Percentiles rank a stretch among this genome's conserved stretches.
Evolutionary conservation across 2,329 filamentous ascomycete species (phyloP).

Genomic region (Cercospora sp.): DNA sequence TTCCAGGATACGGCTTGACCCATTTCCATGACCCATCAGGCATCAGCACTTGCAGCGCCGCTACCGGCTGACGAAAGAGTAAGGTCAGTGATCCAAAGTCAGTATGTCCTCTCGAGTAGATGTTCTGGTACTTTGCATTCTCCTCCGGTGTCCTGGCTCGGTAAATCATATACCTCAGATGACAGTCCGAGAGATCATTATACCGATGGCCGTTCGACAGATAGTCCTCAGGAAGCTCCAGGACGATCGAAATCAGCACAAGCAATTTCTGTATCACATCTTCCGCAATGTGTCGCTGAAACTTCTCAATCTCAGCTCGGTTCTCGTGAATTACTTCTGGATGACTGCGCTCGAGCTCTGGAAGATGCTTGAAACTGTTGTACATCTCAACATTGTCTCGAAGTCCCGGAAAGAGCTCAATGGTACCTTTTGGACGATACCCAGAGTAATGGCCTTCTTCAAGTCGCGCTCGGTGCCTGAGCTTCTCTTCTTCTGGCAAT

Average conservation of each 20-base stretch:
- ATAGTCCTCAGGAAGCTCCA: constrained; percentile 61
- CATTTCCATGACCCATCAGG: constrained; percentile 45
- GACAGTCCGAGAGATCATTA: constrained; percentile 47
- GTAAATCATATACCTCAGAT: constrained; percentile 37
- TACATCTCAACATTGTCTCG: constrained; percentile 60
- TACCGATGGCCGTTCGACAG: constrained; percentile 59
- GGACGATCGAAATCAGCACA: constrained; percentile 60
- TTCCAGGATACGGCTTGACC: constrained; percentile 43
- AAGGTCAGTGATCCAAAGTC: constrained; percentile 48
- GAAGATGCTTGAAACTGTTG: constrained; percentile 56
- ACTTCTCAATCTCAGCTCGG: constrained; percentile 57
- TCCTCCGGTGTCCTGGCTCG: constrained; percentile 33
- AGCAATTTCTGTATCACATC: constrained; percentile 60
- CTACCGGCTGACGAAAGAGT: constrained; percentile 46
- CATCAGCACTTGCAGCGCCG: constrained; percentile 43
- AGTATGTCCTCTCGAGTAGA: constrained; percentile 42
- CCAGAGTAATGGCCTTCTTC: constrained; percentile 38
- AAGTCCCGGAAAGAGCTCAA: constrained; percentile 26
- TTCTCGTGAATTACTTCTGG: constrained; percentile 46
- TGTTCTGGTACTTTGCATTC: constrained; percentile 33
- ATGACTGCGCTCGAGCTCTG: constrained; percentile 30
- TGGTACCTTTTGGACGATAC: constrained; percentile 30
- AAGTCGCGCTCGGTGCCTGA: constrained; percentile 50
- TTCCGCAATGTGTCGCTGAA: constrained; percentile 53
- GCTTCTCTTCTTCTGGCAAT: constrained; percentile 59